Conservation (phyloP, 1,139 yeast species). For the Zygoascus sp. region DNA sequence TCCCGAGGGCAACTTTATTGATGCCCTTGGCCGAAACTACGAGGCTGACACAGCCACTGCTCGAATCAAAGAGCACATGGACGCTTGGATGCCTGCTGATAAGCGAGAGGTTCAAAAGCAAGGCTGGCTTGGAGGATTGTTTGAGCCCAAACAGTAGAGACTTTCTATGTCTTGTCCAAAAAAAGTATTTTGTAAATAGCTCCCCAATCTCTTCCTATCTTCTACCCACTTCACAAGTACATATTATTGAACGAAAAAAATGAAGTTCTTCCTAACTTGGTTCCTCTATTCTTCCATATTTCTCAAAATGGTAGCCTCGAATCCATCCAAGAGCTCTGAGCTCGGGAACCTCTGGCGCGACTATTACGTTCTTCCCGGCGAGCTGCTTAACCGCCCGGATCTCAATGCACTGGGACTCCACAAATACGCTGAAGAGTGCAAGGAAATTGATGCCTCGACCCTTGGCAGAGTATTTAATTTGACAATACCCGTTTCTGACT, state of each 20-base stretch:
- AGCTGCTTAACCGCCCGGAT: constrained; percentile 21
- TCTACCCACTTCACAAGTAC: neutral
- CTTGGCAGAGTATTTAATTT: constrained; percentile 20
- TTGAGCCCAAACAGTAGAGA: constrained; percentile 13
- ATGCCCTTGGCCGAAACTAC: constrained; percentile 89
- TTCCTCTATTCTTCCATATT: too few relatives aligned
- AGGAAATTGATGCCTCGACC: constrained; percentile 15
- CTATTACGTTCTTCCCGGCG: constrained; percentile 23
- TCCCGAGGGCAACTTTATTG: constrained; percentile 91
- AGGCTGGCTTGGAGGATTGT: constrained; percentile 12
- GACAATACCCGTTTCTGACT: constrained; percentile 18
- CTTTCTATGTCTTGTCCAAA: neutral
- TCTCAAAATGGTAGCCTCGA: neutral
- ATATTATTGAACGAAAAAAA: too few relatives aligned
- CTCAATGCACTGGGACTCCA: constrained; percentile 19
- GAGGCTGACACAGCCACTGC: constrained; percentile 75
- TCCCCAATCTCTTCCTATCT: neutral
- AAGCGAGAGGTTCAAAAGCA: constrained; percentile 21
- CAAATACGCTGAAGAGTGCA: constrained; percentile 11
- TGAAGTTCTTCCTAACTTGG: too few relatives aligned
- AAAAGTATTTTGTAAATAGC: constrained; percentile 3
- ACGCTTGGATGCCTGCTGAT: constrained; percentile 61
- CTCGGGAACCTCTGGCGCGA: constrained; percentile 19
- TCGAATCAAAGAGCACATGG: constrained; percentile 70
- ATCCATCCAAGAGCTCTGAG: constrained; percentile 10